Evolutionary conservation across 2,329 filamentous ascomycete genomes (phyloP), one percentile per base, ranked within the genome.

Genomic region (Neopestalotiopsis sp.): DNA sequence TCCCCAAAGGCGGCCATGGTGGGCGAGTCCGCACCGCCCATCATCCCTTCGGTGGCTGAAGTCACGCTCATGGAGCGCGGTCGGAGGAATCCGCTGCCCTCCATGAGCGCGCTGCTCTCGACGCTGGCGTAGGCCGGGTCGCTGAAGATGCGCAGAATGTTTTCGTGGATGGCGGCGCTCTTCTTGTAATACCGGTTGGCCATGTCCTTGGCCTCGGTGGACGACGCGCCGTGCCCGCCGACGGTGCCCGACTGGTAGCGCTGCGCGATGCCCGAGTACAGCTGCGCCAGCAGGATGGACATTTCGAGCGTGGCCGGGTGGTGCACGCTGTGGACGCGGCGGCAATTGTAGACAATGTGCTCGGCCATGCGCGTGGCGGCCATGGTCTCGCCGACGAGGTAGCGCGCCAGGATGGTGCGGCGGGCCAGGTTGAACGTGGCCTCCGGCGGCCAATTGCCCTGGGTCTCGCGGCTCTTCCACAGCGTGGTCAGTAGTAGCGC

Each of bases 161-260:
- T 78, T 75, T 82, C 80, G 67, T 82, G 79, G 6, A 81, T 68
- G 1, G 72, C 71, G 1, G 79, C 79, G 62, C 72, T 74, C 74
- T 80, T 80, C 73, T 79, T 81, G 73, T 80, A 81, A 75, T 81
- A 81, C 40, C 79, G 74, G 70, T 77, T 76, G 2, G 78, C 78
- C 69, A 81, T 73, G 28, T 77, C 77, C 66, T 76, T 74, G 2
- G 76, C 75, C 14, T 73, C 73, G 67, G 79, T 79, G 30, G 77
- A 68, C 10, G 34, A 38, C 34, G 34, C 34, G 17, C 67, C 65
- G 67, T 77, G 76, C 70, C 79, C 12, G 40, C 75, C 74, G n/a
- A 73, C 72, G 67, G 78, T 80, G 30, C 77, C 70, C 14, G 66
- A 58, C 71, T 80, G 79, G 72, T 80, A 79, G 6, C 74, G 74